Percentiles rank a stretch among this genome's conserved stretches.
These are phyloP conservation scores for Heterobasidion parviporum DNA, from an alignment of 1,284 basidiomycete genomes.

Conservation along the genomic window DNA sequence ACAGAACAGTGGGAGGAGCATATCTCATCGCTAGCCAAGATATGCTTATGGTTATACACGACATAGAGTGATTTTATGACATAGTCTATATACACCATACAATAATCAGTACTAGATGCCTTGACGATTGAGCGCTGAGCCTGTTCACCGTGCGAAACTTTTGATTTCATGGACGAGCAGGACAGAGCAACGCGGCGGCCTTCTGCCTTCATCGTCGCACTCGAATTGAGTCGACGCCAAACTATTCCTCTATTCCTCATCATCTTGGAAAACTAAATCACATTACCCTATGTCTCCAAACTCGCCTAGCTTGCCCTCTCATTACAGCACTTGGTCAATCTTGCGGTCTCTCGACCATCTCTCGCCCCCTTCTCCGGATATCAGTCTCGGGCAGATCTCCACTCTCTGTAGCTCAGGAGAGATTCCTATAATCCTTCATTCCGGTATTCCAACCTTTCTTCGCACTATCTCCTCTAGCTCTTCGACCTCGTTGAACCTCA, in stretches of 20 bases:
- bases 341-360: conserved; percentile 34
- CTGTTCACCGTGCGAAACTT: too few relatives aligned
- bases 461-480: conserved; percentile 14
- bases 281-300: not conserved
- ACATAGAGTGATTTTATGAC: not conserved
- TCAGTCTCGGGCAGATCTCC: conserved; percentile 30
- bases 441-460: conserved; percentile 6
- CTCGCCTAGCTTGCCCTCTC: not conserved
- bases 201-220: too few relatives aligned
- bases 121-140: not conserved
- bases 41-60: not conserved
- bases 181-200: too few relatives aligned
- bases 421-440: conserved; percentile 47
- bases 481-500: not conserved
- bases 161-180: too few relatives aligned
- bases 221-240: too few relatives aligned
- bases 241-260: too few relatives aligned
- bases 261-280: too few relatives aligned
- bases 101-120: not conserved
- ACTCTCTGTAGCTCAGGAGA: conserved; percentile 38
- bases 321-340: conserved; percentile 10
- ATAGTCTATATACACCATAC: not conserved
- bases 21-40: too few relatives aligned
- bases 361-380: conserved; percentile 39
- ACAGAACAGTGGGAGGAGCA: too few relatives aligned